Base-by-base conservation (phyloP, 306 rosid species). In the Prunus dulcis region DNA sequence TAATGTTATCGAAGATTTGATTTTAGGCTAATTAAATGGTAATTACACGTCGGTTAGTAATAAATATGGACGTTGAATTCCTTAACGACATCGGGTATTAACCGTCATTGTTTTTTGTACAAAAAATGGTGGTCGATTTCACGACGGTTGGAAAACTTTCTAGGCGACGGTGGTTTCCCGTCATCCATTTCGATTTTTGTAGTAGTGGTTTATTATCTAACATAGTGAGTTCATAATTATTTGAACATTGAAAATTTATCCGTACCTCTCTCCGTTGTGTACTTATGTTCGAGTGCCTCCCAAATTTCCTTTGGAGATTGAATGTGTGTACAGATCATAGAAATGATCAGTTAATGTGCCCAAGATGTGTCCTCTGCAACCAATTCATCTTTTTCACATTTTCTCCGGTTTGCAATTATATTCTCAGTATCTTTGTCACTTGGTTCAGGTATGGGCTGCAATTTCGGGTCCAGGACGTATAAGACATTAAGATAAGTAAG, bases 151-250 rank as follows among this genome's bases (percentile, higher is more conserved):
- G 2, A 27, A 27, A 27, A 27, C 27, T 2, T 27, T 27, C 0
- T 27, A 27, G 27, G 2, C 2, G 27, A 27, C 2, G 2, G 27
- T 27, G 27, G 27, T 27, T 27, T 27, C 27, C 27, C 2, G 27
- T 27, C 27, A 2, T 1, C 27, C 2, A 27, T 27, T 27, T 27
- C 2, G 0, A 27, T 27, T 27, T 27, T 27, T 27, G 27, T 27
- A 27, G 27, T 27, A 27, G 2, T 27, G 17, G 49, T 32, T 49
- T 56, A 14, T 51, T 23, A 9, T 52, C 68, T 34, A 67, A 27
- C 67, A 76, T 55, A n/a, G 63, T 15, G 19, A 77, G 45, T 3
- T 67, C 74, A 77, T 56, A 43, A 57, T 23, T 41, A 73, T 43
- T 43, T 56, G 0, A 68, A 43, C 47, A 77, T 55, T 0, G 45